Evolutionary conservation across 345 rosid genomes (phyloP), one percentile per base, ranked within the genome.

Genomic region (Turnera subulata): DNA sequence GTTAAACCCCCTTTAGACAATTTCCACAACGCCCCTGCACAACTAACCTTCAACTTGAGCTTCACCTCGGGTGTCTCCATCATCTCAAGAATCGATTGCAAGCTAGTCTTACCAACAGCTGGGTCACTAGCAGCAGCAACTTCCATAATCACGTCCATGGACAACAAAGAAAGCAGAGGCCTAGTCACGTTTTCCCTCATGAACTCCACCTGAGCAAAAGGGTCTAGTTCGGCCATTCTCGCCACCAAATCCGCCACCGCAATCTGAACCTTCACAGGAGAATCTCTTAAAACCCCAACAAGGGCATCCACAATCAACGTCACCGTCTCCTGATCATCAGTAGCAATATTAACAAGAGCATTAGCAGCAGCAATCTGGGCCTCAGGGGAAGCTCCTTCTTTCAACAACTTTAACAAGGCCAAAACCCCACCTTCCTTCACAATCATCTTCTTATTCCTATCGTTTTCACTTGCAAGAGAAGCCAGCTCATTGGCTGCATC

Each of bases 401-500:
- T 82, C 32, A 82, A 70, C 21, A 84, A 67, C 70, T 74, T 82
- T 40, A 84, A 62, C 32, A 78, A 63, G 3, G 85, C 84, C 44
- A 17, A 52, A 24, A 82, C 33, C 25, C 84, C 91, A 6, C 78
- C 80, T 64, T 84, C 91, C 47, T 80, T 81, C 7, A 82, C 80
- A 12, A 84, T 84, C 55, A 84, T 69, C 68, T 74, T 76, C 70
- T 71, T 80, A 73, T 80, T 82, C 25, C 88, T 73, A 49, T 84
- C 83, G 23, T 60, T 82, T 52, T 78, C 88, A 2, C 54, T 46
- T 0, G 88, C 88, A 26, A 84, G 40, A 14, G 85, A 72, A 5
- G 82, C 82, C 5, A 84, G 80, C 38, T 63, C 71, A 17, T 71
- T 78, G 25, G 82, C 91, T 0, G 85, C 84, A 18, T 80, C 85